Evolutionary conservation across 768 basidiomycete genomes (phyloP).

Genomic region (Lactarius evosmus): DNA sequence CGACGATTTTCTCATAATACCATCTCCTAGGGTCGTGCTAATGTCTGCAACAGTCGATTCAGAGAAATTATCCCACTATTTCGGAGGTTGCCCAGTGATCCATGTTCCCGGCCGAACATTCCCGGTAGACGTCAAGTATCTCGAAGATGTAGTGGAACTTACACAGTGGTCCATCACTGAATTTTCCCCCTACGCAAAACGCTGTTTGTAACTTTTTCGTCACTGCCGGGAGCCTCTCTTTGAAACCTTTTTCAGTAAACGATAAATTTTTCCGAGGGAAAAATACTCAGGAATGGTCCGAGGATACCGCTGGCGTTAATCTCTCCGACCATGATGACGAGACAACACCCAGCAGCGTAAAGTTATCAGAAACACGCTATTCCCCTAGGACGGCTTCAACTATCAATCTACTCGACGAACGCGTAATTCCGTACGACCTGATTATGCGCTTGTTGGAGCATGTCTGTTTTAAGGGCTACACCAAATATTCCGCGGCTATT

Average conservation of each 20-base stretch:
- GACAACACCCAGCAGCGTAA: conserved; percentile 43
- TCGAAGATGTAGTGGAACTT: conserved; percentile 89
- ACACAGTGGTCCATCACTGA: conserved; percentile 77
- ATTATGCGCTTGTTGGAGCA: conserved; percentile 79
- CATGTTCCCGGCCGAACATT: conserved; percentile 93
- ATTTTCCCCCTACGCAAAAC: conserved; percentile 74
- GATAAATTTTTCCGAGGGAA: conserved; percentile 65
- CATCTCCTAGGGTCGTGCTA: conserved; percentile 66
- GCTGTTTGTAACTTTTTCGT: conserved; percentile 44
- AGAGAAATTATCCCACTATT: conserved; percentile 83
- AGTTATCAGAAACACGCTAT: conserved; percentile 70
- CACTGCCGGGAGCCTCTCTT: background rate
- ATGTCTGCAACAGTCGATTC: conserved; percentile 98
- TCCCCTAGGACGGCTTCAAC: conserved; percentile 70
- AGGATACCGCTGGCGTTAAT: conserved; percentile 51
- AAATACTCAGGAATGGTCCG: conserved; percentile 71
- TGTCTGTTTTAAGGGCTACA: conserved; percentile 68
- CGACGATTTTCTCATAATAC: background rate
- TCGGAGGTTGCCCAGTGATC: conserved; percentile 80
- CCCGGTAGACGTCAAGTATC: conserved; percentile 79
- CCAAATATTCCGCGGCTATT: conserved; percentile 69
- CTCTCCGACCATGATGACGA: conserved; percentile 64
- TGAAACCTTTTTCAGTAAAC: conserved; percentile 41
- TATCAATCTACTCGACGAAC: conserved; percentile 82
- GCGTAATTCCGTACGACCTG: conserved; percentile 87